phyloP scores from a whole-genome alignment of 2,329 filamentous ascomycete genomes.

The Scleromitrula shiraiana region DNA sequence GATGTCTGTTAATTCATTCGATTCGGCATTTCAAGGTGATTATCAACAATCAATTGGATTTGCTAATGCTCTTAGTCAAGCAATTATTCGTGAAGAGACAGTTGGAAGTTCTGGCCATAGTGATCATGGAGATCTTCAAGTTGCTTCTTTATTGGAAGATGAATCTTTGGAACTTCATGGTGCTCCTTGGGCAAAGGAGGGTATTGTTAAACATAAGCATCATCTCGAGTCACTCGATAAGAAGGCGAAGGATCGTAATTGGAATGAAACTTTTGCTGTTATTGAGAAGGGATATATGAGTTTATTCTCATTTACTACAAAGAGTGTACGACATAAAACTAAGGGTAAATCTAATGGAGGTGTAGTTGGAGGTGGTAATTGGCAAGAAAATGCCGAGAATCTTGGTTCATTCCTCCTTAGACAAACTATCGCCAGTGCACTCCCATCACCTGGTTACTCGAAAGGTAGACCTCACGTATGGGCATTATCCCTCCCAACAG shows the following conservation, averaged over 20 bases:
- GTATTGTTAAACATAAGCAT: conserved; percentile 91
- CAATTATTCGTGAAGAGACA: conserved; percentile 85
- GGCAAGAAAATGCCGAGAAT: conserved; percentile 92
- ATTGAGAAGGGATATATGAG: conserved; percentile 92
- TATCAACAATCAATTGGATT: conserved; percentile 97
- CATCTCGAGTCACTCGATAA: conserved; percentile 87
- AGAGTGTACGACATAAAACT: conserved; percentile 62
- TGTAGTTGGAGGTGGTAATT: conserved; percentile 89
- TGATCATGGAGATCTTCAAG: conserved; percentile 30
- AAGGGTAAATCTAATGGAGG: conserved; percentile 47
- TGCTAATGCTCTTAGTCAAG: conserved; percentile 90
- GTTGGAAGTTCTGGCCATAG: conserved; percentile 40
- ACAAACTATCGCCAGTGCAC: conserved; percentile 82
- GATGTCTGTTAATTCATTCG: conserved; percentile 86
- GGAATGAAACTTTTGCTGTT: conserved; percentile 92
- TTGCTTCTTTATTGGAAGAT: conserved; percentile 72
- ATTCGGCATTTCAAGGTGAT: conserved; percentile 67
- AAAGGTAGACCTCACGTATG: conserved; percentile 86
- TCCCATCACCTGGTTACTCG: conserved; percentile 89
- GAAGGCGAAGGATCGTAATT: conserved; percentile 87
- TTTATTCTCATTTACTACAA: conserved; percentile 84
- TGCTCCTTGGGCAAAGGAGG: conserved; percentile 98
- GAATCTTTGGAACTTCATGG: conserved; percentile 86
- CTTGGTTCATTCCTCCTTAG: conserved; percentile 80
- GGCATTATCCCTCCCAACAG: conserved; percentile 84